Evolutionary conservation across 2,329 filamentous ascomycete species (phyloP).

Genomic region (Penicillium sp.): DNA sequence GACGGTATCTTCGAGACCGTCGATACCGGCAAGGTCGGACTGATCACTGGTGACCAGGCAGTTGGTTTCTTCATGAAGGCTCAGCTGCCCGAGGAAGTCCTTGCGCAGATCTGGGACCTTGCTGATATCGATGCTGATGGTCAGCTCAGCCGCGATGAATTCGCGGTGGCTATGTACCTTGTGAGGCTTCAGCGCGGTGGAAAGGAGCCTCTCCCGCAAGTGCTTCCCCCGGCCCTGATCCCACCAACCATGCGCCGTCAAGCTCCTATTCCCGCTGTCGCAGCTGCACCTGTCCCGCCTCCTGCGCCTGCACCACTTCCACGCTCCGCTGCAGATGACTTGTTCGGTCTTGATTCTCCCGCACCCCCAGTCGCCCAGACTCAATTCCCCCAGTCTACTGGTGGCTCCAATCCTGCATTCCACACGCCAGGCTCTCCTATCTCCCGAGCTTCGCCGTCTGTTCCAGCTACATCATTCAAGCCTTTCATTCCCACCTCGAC

Average conservation of each 20-base stretch:
- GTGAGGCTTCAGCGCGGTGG: slow-evolving; percentile 87
- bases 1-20: slow-evolving; percentile 84
- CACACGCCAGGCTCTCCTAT: slow-evolving; percentile 59
- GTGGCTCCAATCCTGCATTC: slow-evolving; percentile 68
- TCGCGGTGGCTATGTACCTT: slow-evolving; percentile 96
- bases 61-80: slow-evolving; percentile 95
- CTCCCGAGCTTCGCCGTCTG: slow-evolving; percentile 47
- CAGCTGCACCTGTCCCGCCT: slow-evolving; percentile 50
- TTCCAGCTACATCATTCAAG: slow-evolving; percentile 69
- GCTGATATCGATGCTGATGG: slow-evolving; percentile 93
- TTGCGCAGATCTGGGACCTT: slow-evolving; percentile 97
- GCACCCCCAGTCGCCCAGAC: slow-evolving; percentile 60
- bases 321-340: slow-evolving; percentile 87
- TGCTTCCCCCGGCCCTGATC: slow-evolving; percentile 80
- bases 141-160: slow-evolving; percentile 83
- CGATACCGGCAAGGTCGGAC: slow-evolving; percentile 79
- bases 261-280: slow-evolving; percentile 44
- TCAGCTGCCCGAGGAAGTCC: slow-evolving; percentile 80
- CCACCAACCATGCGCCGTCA: slow-evolving; percentile 80
- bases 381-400: slow-evolving; percentile 71
- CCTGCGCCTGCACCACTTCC: slow-evolving; percentile 49
- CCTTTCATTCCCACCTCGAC: slow-evolving; percentile 91
- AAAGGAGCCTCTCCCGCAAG: slow-evolving; percentile 72
- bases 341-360: slow-evolving; percentile 85
- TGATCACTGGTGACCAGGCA: slow-evolving; percentile 91